Evolutionary conservation across 2,329 filamentous ascomycete genomes (phyloP), one percentile per base, ranked within the genome.

Genomic region (Ascochyta rabiei): DNA sequence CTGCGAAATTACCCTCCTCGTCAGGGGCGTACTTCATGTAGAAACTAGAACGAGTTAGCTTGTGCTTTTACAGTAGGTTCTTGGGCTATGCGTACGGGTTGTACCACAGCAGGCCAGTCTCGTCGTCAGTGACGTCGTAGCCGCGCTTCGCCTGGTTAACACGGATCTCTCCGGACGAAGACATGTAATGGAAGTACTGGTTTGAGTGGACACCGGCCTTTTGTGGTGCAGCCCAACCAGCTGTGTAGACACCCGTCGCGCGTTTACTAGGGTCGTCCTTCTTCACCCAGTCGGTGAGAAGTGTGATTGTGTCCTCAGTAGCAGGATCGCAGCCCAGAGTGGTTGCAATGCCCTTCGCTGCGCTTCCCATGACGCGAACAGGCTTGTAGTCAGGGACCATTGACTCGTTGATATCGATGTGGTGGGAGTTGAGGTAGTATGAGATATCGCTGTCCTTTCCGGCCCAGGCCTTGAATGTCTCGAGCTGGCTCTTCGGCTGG

Each of bases 161-260:
- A 56, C 90, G 86, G 67, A 97, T 86, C 79, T 97, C 93, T 61
- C 93, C 93, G 52, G 88, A 85, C 56, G 85, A 84, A 3, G 86
- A 93, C 79, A 97, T 88, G 79, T 95, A 96, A 78, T 97, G 93
- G 81, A 97, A 97, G 79, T 96, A 95, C 79, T 97, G 93, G 75
- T 96, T 96, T 1, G 89, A 93, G 78, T 97, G 93, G n/a, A 97
- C 92, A 44, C 93, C 93, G 0, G 93, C 93, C 69, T 88, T 90
- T 74, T 96, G 90, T 12, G 93, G 93, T 6, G 93, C 93, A 1
- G 93, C 96, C 93, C 93, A 97, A 35, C 89, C 93, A 10, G 93
- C 90, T 12, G 93, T 97, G 78, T 96, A 97, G 7, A 97, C 91
- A 50, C 87, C 93, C 1, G 92, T 95, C 10, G 90, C 93, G 51